Evolutionary conservation across 495 filamentous ascomycete species (phyloP), one percentile per base, ranked within the genome.

Genomic region (Cercophora sp.): DNA sequence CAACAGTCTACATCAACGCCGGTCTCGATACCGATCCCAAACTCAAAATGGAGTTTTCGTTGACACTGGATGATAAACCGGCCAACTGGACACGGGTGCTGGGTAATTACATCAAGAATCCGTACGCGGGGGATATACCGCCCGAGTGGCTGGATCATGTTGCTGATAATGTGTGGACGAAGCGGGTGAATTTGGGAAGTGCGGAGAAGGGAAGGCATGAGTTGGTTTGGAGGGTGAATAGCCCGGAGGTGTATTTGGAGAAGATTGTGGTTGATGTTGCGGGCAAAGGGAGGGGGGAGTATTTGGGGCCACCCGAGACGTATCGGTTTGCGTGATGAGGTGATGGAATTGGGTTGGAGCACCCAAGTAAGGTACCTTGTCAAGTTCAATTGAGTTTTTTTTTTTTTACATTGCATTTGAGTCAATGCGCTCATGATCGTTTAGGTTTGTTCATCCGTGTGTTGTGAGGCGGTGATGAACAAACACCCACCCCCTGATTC

Each of bases 301-400:
- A 86, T 66, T 62, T 85, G 31, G 83, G 82, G 13, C 81, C 82
- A 31, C 79, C 80, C 6, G 79, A 81, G 71, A 47, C 44, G 16
- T 11, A 3, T n/a, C n/a, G n/a, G n/a, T n/a, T n/a, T n/a, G n/a
- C n/a, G n/a, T n/a, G n/a, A n/a, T n/a, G n/a, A n/a, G n/a, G n/a
- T n/a, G n/a, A n/a, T n/a, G n/a, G n/a, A n/a, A n/a, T n/a, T n/a
- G n/a, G n/a, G n/a, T n/a, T n/a, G n/a, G n/a, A n/a, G n/a, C n/a
- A n/a, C n/a, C n/a, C n/a, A n/a, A n/a, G n/a, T n/a, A n/a, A n/a
- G n/a, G n/a, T n/a, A n/a, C n/a, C n/a, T n/a, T n/a, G n/a, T n/a
- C n/a, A n/a, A n/a, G n/a, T n/a, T n/a, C n/a, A n/a, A n/a, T n/a
- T n/a, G n/a, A n/a, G n/a, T n/a, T n/a, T n/a, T n/a, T n/a, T n/a